Evolutionary conservation across 306 rosid species (phyloP), one percentile per base, ranked within the genome.

Genomic region (Cotoneaster glaucophyllus): DNA sequence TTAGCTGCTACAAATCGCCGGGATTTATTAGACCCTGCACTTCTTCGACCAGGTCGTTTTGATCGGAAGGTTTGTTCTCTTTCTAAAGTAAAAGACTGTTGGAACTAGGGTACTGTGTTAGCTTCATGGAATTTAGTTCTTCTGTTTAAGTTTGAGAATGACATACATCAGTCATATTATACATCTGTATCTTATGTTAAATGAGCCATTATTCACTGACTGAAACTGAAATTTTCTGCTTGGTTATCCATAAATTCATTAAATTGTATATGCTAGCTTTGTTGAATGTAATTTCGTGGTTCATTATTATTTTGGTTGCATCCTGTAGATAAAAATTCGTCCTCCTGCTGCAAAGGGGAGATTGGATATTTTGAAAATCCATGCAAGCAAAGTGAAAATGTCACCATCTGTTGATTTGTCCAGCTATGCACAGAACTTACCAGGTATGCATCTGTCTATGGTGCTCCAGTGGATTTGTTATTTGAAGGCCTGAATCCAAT

Each of bases 1-100:
- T 89, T 95, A 76, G 99, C 84, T 70, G 99, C 99, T 78, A 95
- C 99, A 70, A 95, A 95, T 84, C 96, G 99, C 71, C 86, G 90
- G 87, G 99, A 95, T 88, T 85, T 95, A 86, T 82, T 95, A 78
- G 99, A 95, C 72, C 99, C 97, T 74, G 99, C 99, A 52, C 99
- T 95, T 85, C 99, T 95, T 53, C 93, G 99, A 77, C 97, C 99
- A 12, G 99, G 99, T 78, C 97, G 97, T 83, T 93, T 95, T 26
- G 99, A 95, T 86, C 96, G 99, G 81, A 95, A 92, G 99, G 99
- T 95, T 84, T 78, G 83, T 80, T 88, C 73, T 76, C 29, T 73
- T 77, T 62, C 77, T 69, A 75, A 48, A 78, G 25, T 64, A 63
- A 15, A 15, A 43, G 22, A 11, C 24, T 7, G 75, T 31, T 71